Conservation (phyloP, 305 asterid genomes). For the Fraxinus sp. region DNA sequence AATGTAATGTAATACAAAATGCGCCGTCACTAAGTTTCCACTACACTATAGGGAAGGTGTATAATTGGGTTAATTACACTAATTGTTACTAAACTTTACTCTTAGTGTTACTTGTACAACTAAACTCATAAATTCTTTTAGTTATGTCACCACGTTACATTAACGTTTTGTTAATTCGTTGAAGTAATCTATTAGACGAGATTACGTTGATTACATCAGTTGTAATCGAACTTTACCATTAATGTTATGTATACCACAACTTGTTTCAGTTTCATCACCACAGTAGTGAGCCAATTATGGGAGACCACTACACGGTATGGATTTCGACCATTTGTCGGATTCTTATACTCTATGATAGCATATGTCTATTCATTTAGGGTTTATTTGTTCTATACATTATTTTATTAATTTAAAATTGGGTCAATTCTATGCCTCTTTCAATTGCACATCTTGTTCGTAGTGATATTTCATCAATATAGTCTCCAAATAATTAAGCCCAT, state of each 20-base stretch:
- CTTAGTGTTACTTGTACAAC: not conserved
- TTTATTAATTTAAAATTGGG: not conserved
- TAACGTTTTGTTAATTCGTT: not conserved
- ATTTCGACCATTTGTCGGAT: not conserved
- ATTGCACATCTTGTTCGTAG: not conserved
- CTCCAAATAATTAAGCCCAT: not conserved
- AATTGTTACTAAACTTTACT: not conserved
- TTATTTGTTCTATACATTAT: not conserved
- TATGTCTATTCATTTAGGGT: not conserved
- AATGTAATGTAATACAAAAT: not conserved
- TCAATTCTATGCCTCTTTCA: not conserved
- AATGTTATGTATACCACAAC: not conserved
- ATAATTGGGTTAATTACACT: not conserved
- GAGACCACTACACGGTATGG: not conserved
- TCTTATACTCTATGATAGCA: not conserved
- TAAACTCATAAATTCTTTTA: not conserved
- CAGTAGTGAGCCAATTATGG: not conserved
- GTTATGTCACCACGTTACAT: not conserved
- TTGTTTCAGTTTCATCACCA: not conserved
- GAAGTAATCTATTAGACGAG: not conserved
- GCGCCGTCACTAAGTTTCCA: not conserved
- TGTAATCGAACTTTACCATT: not conserved
- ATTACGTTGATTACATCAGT: not conserved
- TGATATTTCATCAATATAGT: not conserved
- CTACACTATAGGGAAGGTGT: not conserved